Base-by-base conservation (phyloP, 805 yeast species). In the Kregervanrija delftensis region DNA sequence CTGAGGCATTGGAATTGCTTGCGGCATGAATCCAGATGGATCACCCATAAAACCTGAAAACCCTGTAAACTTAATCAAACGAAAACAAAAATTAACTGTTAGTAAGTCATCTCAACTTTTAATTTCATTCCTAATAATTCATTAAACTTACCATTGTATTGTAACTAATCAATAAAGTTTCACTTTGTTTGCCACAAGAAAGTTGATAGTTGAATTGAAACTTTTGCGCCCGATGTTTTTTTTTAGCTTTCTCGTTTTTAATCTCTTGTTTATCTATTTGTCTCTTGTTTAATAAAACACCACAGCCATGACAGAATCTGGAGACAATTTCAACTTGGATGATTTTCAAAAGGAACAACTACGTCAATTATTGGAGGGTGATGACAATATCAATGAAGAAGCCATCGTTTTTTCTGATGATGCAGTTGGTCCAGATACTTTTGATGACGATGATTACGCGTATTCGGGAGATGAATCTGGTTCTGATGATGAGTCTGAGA, bases 361-460 rank as follows among this genome's bases (percentile, higher is more conserved):
- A 34, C 53, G 63, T 39, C 59, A 53, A 22, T 35, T 64, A 37
- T 48, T 63, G 10, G 60, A 48, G 6, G 58, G 57, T 16, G 60
- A 59, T 33, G 62, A 52, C 8, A 55, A 54, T 16, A 54, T 13
- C 6, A 60, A 67, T 16, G 66, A 64, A n/a, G 68, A 62, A 31
- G 72, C 69, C 2, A 51, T 72, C 36, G 48, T 47, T 11, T 57
- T 55, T 36, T 53, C 59, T 4, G 57, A 52, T 33, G 57, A 54
- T 28, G 67, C 10, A 45, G 45, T 33, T 35, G 39, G 36, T 35
- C 52, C 46, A 36, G 51, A 34, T n/a, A 52, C 43, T 12, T 40
- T 34, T 17, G 55, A 46, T 32, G 56, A 48, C 30, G 55, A 49
- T 34, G 38, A 15, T 12, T 33, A 42, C 22, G n/a, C 39, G 11